Evolutionary conservation across 2,329 filamentous ascomycete species (phyloP).

Genomic region (Ophiostoma pallidulum): DNA sequence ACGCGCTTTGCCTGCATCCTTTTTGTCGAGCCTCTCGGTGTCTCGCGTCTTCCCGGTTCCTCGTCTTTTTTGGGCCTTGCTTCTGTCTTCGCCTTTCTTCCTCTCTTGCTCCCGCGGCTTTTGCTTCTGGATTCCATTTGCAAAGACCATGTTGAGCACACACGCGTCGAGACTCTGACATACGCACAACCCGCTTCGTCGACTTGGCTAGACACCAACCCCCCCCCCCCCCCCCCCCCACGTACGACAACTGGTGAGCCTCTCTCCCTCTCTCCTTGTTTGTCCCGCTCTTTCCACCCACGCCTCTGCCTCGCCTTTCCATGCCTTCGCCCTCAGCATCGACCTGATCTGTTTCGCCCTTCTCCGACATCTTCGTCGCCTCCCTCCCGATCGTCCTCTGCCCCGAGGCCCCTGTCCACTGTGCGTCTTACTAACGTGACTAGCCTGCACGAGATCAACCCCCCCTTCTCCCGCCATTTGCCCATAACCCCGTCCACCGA

Average conservation of each 20-base stretch:
- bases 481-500: too few species aligned
- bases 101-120: not conserved
- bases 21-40: constrained; percentile 1
- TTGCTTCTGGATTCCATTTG: not conserved
- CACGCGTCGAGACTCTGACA: constrained; percentile 2
- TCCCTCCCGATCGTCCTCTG: too few species aligned
- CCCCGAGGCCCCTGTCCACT: too few species aligned
- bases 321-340: too few species aligned
- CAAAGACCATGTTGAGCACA: constrained; percentile 3
- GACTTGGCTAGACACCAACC: not conserved
- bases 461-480: not conserved
- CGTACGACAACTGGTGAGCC: too few species aligned
- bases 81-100: not conserved
- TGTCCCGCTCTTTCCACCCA: not conserved
- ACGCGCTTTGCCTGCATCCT: not conserved
- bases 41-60: not conserved
- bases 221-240: not conserved
- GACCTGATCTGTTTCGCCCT: too few species aligned
- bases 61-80: not conserved
- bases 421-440: too few species aligned
- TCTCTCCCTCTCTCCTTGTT: not conserved
- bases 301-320: not conserved
- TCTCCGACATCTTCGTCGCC: too few species aligned
- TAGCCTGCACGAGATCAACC: not conserved
- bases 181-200: not conserved